phyloP scores from a whole-genome alignment of 805 yeast genomes.

The Saccharomycopsis microspora region DNA sequence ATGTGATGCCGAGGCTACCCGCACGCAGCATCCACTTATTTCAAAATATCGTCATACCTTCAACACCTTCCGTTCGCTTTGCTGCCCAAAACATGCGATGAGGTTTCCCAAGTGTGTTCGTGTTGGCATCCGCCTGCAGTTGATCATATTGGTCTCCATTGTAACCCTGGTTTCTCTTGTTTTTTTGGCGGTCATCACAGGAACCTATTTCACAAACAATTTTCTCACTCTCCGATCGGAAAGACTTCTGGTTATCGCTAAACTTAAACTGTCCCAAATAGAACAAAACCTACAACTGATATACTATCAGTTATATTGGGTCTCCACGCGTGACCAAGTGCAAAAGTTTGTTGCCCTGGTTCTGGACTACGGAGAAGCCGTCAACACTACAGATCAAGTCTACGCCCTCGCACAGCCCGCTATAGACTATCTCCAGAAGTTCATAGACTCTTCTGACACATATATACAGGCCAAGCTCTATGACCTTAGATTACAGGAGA shows the following conservation, averaged over 20 bases:
- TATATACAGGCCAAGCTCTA: slow-evolving; percentile 58
- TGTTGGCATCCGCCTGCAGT: slow-evolving; percentile 66
- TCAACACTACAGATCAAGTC: slow-evolving; percentile 26
- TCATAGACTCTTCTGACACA: slow-evolving; percentile 49
- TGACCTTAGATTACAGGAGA: slow-evolving; percentile 41
- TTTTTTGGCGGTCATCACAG: slow-evolving; percentile 65
- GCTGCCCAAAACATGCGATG: neutral
- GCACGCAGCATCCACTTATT: too few relatives aligned
- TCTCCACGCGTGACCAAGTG: slow-evolving; percentile 49
- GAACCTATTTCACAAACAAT: slow-evolving; percentile 58
- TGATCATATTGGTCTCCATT: slow-evolving; percentile 56
- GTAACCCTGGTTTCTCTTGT: slow-evolving; percentile 61
- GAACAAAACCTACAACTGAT: slow-evolving; percentile 52
- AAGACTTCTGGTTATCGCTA: slow-evolving; percentile 65
- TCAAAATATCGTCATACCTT: too few relatives aligned
- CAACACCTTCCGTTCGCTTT: too few relatives aligned
- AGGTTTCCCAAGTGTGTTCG: slow-evolving; percentile 8
- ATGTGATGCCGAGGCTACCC: too few relatives aligned
- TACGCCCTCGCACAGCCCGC: slow-evolving; percentile 34
- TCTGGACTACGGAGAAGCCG: neutral
- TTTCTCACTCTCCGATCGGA: slow-evolving; percentile 55
- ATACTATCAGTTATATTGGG: slow-evolving; percentile 58
- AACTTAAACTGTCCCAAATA: slow-evolving; percentile 70
- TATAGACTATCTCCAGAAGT: slow-evolving; percentile 40
- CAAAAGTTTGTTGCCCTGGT: slow-evolving; percentile 28